Conservation (phyloP, 2,329 filamentous ascomycete genomes). For the Alternaria sp. region DNA sequence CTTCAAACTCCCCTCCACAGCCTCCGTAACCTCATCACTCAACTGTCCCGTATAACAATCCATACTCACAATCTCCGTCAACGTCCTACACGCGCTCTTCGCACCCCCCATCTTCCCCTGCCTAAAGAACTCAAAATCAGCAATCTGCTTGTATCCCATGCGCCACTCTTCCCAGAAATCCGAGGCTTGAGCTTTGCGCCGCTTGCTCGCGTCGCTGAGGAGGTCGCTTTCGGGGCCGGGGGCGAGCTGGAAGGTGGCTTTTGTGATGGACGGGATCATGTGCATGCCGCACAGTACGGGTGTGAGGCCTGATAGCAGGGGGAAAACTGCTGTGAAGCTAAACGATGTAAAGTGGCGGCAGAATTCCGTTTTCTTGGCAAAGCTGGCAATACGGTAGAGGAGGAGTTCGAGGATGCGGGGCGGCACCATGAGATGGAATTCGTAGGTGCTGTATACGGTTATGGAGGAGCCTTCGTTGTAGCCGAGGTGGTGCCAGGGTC, state of each 20-base stretch:
- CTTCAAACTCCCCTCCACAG: conserved; percentile 23
- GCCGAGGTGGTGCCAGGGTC: conserved; percentile 68
- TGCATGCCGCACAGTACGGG: conserved; percentile 32
- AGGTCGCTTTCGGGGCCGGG: conserved; percentile 50
- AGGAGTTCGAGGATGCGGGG: conserved; percentile 66
- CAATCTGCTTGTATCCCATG: conserved; percentile 37
- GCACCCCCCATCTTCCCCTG: not conserved
- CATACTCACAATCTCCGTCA: conserved; percentile 26
- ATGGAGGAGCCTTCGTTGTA: conserved; percentile 80
- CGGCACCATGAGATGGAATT: conserved; percentile 71
- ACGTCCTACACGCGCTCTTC: conserved; percentile 26
- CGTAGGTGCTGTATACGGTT: conserved; percentile 73
- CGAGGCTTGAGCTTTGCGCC: conserved; percentile 51
- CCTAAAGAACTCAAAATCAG: conserved; percentile 25
- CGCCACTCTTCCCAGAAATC: conserved; percentile 52
- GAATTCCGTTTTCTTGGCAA: conserved; percentile 29
- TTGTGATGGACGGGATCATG: conserved; percentile 38
- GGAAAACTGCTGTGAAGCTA: conserved; percentile 71
- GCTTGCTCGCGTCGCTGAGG: conserved; percentile 44
- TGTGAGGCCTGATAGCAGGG: conserved; percentile 66
- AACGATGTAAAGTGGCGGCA: conserved; percentile 54
- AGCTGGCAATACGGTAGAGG: conserved; percentile 35
- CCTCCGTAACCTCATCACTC: conserved; percentile 32
- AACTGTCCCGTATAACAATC: conserved; percentile 30
- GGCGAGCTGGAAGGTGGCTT: conserved; percentile 51